Evolutionary conservation across 495 filamentous ascomycete species (phyloP).

Genomic region (Tuber brumale): DNA sequence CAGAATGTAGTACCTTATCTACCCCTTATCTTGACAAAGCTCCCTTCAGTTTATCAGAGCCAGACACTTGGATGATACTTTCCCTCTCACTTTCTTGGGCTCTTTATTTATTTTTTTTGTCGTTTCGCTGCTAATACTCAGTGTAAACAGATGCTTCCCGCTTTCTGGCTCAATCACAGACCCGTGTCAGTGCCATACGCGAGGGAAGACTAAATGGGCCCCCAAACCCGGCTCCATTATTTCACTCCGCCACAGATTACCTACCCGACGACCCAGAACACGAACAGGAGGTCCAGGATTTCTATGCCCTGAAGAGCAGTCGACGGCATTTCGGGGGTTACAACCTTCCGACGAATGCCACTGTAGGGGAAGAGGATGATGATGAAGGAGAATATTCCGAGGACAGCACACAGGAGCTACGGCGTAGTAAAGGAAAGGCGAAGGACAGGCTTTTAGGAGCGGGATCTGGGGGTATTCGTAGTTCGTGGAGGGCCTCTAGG

Average conservation of each 20-base stretch:
- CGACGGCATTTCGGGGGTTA: constrained; percentile 69
- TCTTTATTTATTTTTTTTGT: neutral
- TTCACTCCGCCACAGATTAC: constrained; percentile 63
- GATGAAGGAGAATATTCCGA: constrained; percentile 42
- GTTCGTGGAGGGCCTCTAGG: constrained; percentile 52
- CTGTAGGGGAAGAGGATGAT: constrained; percentile 52
- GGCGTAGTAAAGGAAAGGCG: constrained; percentile 31
- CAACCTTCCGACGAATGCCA: constrained; percentile 49
- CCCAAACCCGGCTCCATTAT: constrained; percentile 56
- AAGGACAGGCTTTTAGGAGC: constrained; percentile 21
- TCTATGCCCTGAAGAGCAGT: constrained; percentile 83
- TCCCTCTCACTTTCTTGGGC: neutral
- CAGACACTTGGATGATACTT: neutral
- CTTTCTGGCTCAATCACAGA: constrained; percentile 96
- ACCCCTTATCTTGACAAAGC: constrained; percentile 25
- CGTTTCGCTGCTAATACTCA: constrained; percentile 21
- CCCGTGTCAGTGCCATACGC: constrained; percentile 53
- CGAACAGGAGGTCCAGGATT: constrained; percentile 85
- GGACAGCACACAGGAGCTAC: constrained; percentile 40
- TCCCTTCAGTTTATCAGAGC: constrained; percentile 10
- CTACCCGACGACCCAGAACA: constrained; percentile 67
- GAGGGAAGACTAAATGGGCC: constrained; percentile 35
- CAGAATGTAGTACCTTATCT: constrained; percentile 70
- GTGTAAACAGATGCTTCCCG: constrained; percentile 75
- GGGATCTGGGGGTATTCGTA: constrained; percentile 46